Base-by-base conservation (phyloP, 257 asterid species). In the Capsicum rhomboideum region DNA sequence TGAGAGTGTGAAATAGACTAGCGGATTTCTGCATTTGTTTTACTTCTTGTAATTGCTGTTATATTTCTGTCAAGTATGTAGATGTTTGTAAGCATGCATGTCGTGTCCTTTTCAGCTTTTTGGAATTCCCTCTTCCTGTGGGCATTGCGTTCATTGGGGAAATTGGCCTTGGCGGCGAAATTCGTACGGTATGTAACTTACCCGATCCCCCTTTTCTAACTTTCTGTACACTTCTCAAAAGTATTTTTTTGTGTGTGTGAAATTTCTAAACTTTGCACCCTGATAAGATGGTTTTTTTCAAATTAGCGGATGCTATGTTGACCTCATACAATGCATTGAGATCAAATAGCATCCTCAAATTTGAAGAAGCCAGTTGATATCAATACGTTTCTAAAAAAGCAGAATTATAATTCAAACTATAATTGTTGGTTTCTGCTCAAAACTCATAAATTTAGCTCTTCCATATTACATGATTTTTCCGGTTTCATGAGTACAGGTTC, bases 81-180 rank as follows among this genome's bases (percentile, higher is more conserved):
- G 61, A 75, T 75, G 63, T 75, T 50, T 50, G 61, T 77, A 77
- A 77, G 44, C 64, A 83, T 58, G 52, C 74, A 29, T 46, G 42
- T 74, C 6, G 69, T 58, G 54, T 66, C 82, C 79, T 72, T 88
- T 78, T 81, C 95, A 96, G 99, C 89, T 93, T 92, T 94, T 87
- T 96, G 93, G 99, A 94, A 79, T 90, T 86, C 84, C 99, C 99
- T 68, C 90, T 96, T 87, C 98, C 98, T 56, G 69, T 84, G 59
- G 99, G 96, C 82, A 83, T 91, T 46, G 98, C 97, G 86, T 96
- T 96, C 88, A 90, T 96, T 50, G 99, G 94, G 4, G 98, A 96
- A 92, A 83, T 96, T 71, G 98, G 97, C 87, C 99, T 96, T 21
- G 98, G 88, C 64, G 99, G 99, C 71, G 97, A 96, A 85, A 91